These are phyloP conservation scores for Penicillium paradoxum DNA, from an alignment of 495 filamentous ascomycete genomes.

Conservation along the genomic window DNA sequence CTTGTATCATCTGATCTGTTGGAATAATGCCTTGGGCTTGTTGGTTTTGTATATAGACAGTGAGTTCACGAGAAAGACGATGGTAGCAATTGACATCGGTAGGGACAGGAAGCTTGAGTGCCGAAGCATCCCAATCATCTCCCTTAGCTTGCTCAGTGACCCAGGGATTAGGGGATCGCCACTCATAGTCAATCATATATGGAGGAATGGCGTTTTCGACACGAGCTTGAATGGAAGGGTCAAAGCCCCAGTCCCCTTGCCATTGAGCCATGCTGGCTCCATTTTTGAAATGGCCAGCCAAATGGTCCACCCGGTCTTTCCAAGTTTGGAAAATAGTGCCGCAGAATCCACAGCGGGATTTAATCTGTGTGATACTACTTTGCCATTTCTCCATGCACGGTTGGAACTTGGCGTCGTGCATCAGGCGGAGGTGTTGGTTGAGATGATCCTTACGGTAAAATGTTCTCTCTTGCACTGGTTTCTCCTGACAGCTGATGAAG, in stretches of 20 bases:
- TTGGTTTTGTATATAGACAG: constrained; percentile 48
- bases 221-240: constrained; percentile 58
- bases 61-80: constrained; percentile 56
- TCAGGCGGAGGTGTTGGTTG: constrained; percentile 74
- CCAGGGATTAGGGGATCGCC: constrained; percentile 35
- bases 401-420: constrained; percentile 69
- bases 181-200: constrained; percentile 46
- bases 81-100: constrained; percentile 40
- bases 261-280: constrained; percentile 70
- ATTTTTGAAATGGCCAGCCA: constrained; percentile 69
- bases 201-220: constrained; percentile 71
- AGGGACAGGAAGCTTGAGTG: constrained; percentile 23
- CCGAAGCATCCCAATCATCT: constrained; percentile 11
- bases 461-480: constrained; percentile 64
- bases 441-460: constrained; percentile 90
- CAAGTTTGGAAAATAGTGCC: constrained; percentile 61
- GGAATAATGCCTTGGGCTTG: constrained; percentile 47
- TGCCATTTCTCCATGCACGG: constrained; percentile 75
- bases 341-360: constrained; percentile 72
- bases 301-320: constrained; percentile 65
- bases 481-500: constrained; percentile 68
- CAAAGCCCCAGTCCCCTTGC: constrained; percentile 79
- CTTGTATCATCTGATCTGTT: constrained; percentile 58
- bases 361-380: constrained; percentile 61
- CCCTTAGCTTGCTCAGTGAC: constrained; percentile 22